Evolutionary conservation across 2,329 filamentous ascomycete genomes (phyloP).

Genomic region (Pseudogymnoascus sp.): DNA sequence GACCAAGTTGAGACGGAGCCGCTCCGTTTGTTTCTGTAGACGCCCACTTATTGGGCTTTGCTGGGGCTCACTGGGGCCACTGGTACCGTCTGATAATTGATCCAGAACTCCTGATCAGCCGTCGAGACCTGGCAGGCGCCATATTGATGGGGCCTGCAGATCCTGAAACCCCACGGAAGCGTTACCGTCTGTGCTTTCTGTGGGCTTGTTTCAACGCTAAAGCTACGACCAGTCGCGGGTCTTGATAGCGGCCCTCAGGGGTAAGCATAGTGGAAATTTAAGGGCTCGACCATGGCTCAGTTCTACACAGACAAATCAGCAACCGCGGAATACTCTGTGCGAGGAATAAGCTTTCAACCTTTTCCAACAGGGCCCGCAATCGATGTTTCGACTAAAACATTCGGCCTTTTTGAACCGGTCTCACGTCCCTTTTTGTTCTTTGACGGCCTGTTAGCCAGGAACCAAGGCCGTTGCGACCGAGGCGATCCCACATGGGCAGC

Average conservation of each 20-base stretch:
- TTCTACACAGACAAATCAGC: conserved; percentile 3
- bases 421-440: background rate
- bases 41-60: conserved; percentile 1
- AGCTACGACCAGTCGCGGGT: background rate
- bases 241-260: background rate
- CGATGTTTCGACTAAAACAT: background rate
- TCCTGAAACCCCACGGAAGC: conserved; percentile 5
- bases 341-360: conserved; percentile 5
- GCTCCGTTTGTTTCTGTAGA: background rate
- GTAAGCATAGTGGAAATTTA: background rate
- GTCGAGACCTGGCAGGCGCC: background rate
- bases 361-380: background rate
- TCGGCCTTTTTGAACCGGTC: background rate
- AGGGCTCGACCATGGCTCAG: conserved; percentile 3
- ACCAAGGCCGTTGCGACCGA: background rate
- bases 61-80: background rate
- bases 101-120: background rate
- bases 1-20: background rate
- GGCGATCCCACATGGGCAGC: background rate
- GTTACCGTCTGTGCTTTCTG: conserved; percentile 4
- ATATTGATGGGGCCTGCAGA: conserved; percentile 5
- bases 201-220: conserved; percentile 7
- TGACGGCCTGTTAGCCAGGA: conserved; percentile 1
- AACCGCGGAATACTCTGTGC: background rate
- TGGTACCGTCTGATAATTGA: background rate